Conservation (phyloP, 2,329 filamentous ascomycete genomes). For the Epichloe typhina region DNA sequence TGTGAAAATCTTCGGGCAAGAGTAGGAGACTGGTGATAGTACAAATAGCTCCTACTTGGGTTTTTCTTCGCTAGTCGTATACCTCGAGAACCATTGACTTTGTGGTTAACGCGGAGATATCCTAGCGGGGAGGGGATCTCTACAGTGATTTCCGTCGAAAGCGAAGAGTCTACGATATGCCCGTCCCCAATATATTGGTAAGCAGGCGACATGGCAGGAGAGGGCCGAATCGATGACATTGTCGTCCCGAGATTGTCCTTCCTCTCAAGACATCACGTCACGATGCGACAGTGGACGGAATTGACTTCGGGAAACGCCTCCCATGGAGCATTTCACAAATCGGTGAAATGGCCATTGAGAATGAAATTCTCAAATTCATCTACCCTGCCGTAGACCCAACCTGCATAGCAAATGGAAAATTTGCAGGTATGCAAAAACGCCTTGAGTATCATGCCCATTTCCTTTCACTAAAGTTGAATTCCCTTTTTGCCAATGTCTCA, state of each 20-base stretch:
- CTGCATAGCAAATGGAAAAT: constrained; percentile 8
- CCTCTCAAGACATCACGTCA: constrained; percentile 1
- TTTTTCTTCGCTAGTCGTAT: constrained; percentile 87
- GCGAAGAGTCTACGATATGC: constrained; percentile 9
- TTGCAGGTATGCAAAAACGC: constrained; percentile 19
- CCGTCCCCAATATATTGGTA: background rate
- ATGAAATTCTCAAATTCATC: constrained; percentile 31
- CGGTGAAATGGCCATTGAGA: constrained; percentile 64
- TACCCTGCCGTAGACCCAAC: constrained; percentile 24
- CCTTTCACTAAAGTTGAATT: constrained; percentile 6
- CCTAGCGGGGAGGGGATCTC: constrained; percentile 46
- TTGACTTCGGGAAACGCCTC: constrained; percentile 58
- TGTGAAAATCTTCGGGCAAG: constrained; percentile 74
- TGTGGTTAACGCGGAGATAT: constrained; percentile 79
- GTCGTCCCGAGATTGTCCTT: background rate
- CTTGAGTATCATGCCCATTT: constrained; percentile 18
- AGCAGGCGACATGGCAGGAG: background rate
- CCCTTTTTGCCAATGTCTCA: constrained; percentile 10
- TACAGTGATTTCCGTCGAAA: background rate
- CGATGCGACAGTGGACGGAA: constrained; percentile 1
- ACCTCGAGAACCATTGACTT: constrained; percentile 69
- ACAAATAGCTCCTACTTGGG: constrained; percentile 26
- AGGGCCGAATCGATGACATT: background rate
- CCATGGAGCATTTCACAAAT: constrained; percentile 61
- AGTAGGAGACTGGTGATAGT: constrained; percentile 38